Base-by-base conservation (phyloP, 768 basidiomycete species). In the Butyriboletus loyo region DNA sequence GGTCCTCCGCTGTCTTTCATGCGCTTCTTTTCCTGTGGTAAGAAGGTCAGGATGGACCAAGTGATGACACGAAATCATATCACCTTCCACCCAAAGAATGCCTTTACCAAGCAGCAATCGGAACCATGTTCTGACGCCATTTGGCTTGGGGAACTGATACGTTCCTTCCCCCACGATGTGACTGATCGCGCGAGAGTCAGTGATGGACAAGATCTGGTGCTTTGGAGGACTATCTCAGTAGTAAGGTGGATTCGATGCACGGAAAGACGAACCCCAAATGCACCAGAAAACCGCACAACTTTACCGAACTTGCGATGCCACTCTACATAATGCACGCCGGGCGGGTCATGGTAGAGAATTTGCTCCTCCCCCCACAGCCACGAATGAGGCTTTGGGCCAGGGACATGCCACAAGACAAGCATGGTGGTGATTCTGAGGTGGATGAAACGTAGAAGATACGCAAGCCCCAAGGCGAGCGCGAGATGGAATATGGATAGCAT, bases 1-100 rank as follows among this genome's bases (percentile, higher is more conserved):
- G 36, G 71, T 56, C 25, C 75, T 73, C 42, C 81, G 73, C 50
- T 84, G 83, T 47, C 66, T 74, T 61, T 84, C 82, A 48, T 85
- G 83, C 3, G 76, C 77, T 36, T 75, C 72, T 61, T 77, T 83
- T 0, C 82, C 82, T 84, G 41, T 8, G 31, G 21, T 52, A 30
- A 36, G 35, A 31, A 27, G 15, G 46, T 62, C 24, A 19, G 49
- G 36, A 46, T 17, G 50, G 22, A 25, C 21, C 13, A 40, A 50
- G 22, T 32, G 37, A 45, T 45, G 56, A 15, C 43, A 42, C 7
- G 47, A 39, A 34, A 54, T 8, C 4, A 15, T 25, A 34, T 64
- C 38, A 79, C 84, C 84, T 78, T 86, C 84, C 11, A 83, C 75
- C 79, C 82, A 84, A 22, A 85, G 77, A 50, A 86, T 79, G 21